phyloP scores from a whole-genome alignment of 2,329 filamentous ascomycete genomes.

The Malbranchea zuffiana region DNA sequence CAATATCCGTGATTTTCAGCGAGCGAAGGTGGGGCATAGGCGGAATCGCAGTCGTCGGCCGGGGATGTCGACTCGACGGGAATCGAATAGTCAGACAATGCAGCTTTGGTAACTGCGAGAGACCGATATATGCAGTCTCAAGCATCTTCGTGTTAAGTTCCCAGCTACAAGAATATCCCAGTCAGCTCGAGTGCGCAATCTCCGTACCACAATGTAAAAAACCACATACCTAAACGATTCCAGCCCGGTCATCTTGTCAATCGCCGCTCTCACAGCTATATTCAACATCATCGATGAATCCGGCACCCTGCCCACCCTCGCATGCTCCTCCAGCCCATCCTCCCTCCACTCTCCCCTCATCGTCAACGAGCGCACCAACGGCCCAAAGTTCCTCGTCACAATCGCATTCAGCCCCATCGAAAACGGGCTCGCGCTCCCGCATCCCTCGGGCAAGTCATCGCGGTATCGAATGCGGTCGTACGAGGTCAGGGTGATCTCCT shows the following conservation, averaged over 20 bases:
- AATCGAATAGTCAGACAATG: constrained; percentile 47
- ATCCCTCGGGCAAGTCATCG: constrained; percentile 48
- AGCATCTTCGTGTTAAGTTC: constrained; percentile 51
- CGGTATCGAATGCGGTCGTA: constrained; percentile 50
- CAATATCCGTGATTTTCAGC: constrained; percentile 48
- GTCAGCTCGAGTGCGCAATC: background rate
- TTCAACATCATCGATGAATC: constrained; percentile 55
- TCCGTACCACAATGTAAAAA: background rate
- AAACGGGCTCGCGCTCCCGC: constrained; percentile 53
- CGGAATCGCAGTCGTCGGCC: constrained; percentile 47
- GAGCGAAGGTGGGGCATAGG: constrained; percentile 45
- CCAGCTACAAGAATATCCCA: constrained; percentile 36
- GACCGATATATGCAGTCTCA: constrained; percentile 47
- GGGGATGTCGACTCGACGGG: constrained; percentile 45
- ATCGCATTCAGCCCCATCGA: constrained; percentile 52
- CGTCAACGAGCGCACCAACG: constrained; percentile 43
- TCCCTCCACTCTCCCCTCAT: constrained; percentile 49
- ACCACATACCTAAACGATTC: constrained; percentile 40
- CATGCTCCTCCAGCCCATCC: constrained; percentile 46
- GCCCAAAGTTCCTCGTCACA: constrained; percentile 45
- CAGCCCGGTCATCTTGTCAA: constrained; percentile 49
- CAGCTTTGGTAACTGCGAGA: constrained; percentile 41
- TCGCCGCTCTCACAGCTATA: constrained; percentile 46
- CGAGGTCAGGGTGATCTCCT: constrained; percentile 44
- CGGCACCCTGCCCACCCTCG: constrained; percentile 47